These are phyloP conservation scores for Lagenaria siceraria DNA, from an alignment of 306 rosid genomes.

Conservation along the genomic window DNA sequence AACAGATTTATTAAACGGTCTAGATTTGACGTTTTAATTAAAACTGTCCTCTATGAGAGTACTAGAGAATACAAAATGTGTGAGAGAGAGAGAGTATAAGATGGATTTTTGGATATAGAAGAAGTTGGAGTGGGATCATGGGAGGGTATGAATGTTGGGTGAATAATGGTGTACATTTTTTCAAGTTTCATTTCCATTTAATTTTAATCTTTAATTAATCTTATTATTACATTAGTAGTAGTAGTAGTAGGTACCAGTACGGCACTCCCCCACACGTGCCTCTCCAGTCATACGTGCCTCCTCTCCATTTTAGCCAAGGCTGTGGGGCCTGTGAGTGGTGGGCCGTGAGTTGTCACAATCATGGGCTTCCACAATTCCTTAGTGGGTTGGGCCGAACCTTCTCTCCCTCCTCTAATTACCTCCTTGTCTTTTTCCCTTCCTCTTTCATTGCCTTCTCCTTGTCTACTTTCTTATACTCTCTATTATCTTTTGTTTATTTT, in stretches of 20 bases:
- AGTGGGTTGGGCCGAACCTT: constrained; percentile 8
- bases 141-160: background rate
- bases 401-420: background rate
- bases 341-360: constrained; percentile 1
- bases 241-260: too few species aligned
- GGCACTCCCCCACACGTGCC: background rate
- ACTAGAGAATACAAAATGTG: background rate
- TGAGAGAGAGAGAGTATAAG: background rate
- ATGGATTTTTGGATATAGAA: too few species aligned
- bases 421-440: background rate
- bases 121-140: too few species aligned
- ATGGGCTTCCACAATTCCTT: constrained; percentile 3
- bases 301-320: background rate
- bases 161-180: background rate
- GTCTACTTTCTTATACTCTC: background rate
- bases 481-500: background rate
- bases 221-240: too few species aligned
- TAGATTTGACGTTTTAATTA: constrained; percentile 1
- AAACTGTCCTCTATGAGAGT: background rate
- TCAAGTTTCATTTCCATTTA: too few species aligned
- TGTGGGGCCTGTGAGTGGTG: background rate
- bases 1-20: background rate
- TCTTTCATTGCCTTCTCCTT: constrained; percentile 5
- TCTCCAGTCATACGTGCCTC: background rate
- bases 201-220: too few species aligned